phyloP scores from a whole-genome alignment of 306 rosid genomes.

The Mucuna pruriens region DNA sequence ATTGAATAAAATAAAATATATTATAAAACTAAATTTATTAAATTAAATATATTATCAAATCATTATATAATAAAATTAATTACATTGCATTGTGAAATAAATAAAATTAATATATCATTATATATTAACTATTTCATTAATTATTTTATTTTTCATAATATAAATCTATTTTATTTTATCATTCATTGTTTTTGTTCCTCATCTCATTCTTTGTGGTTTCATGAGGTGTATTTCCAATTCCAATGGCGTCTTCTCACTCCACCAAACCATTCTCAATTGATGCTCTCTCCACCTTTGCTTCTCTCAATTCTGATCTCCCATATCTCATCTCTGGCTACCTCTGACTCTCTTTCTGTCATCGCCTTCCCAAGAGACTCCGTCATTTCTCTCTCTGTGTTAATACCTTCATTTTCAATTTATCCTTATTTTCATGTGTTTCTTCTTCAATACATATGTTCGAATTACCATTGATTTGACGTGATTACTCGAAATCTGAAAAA shows the following conservation, averaged over 20 bases:
- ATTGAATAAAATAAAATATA: too few relatives aligned
- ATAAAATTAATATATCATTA: too few relatives aligned
- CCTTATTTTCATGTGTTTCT: not conserved
- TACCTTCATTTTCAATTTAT: constrained; percentile 11
- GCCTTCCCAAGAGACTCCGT: constrained; percentile 71
- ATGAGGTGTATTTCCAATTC: not conserved
- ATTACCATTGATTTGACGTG: not conserved
- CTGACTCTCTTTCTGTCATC: constrained; percentile 52
- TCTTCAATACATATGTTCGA: not conserved
- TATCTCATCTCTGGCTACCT: constrained; percentile 56
- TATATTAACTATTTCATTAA: too few relatives aligned
- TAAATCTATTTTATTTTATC: too few relatives aligned
- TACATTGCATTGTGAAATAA: too few relatives aligned
- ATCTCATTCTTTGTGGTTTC: too few relatives aligned
- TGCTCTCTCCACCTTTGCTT: constrained; percentile 49
- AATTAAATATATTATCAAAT: too few relatives aligned
- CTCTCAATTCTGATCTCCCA: constrained; percentile 54
- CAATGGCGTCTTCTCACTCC: constrained; percentile 80
- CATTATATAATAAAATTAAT: too few relatives aligned
- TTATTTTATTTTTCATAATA: too few relatives aligned
- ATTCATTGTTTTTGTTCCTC: too few relatives aligned
- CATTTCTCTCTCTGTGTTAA: constrained; percentile 39
- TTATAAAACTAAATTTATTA: too few relatives aligned
- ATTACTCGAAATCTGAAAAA: not conserved
- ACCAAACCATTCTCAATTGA: constrained; percentile 69